phyloP scores from a whole-genome alignment of 768 basidiomycete genomes.

The Sarcodon aspratus region DNA sequence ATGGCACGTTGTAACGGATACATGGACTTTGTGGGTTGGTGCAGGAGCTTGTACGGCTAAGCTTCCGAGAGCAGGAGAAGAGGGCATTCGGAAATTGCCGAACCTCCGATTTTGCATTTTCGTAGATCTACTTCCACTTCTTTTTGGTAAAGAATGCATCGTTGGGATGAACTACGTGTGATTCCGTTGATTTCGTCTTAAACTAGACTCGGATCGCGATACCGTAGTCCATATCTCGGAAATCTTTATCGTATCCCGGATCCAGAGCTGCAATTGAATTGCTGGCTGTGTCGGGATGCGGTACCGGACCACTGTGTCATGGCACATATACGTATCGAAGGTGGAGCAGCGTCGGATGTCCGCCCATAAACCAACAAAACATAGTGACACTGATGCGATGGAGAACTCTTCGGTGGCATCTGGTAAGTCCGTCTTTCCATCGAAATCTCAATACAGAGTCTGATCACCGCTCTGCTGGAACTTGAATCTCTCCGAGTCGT shows the following conservation, averaged over 20 bases:
- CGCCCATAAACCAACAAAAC: background rate
- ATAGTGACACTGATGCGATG: background rate
- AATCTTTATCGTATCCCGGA: background rate
- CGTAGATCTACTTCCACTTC: too few species aligned
- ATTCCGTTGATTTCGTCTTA: too few species aligned
- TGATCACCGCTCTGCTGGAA: too few species aligned
- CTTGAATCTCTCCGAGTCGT: too few species aligned
- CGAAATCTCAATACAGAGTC: too few species aligned
- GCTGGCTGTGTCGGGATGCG: background rate
- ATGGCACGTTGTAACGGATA: constrained; percentile 63
- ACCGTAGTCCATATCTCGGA: too few species aligned
- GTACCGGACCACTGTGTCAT: background rate
- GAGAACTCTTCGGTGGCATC: too few species aligned
- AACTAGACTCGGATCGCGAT: too few species aligned
- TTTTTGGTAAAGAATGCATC: too few species aligned
- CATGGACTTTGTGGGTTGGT: constrained; percentile 53
- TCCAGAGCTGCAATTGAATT: background rate
- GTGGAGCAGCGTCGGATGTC: background rate
- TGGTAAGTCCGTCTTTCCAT: too few species aligned
- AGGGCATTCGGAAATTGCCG: constrained; percentile 25
- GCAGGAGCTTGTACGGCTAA: constrained; percentile 58
- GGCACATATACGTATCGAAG: background rate
- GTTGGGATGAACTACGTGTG: too few species aligned
- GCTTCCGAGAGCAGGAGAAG: constrained; percentile 47
- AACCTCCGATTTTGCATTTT: background rate